These are phyloP conservation scores for Phytophthora uliginosa DNA, from an alignment of 352 stramenopile genomes.

Conservation along the genomic window DNA sequence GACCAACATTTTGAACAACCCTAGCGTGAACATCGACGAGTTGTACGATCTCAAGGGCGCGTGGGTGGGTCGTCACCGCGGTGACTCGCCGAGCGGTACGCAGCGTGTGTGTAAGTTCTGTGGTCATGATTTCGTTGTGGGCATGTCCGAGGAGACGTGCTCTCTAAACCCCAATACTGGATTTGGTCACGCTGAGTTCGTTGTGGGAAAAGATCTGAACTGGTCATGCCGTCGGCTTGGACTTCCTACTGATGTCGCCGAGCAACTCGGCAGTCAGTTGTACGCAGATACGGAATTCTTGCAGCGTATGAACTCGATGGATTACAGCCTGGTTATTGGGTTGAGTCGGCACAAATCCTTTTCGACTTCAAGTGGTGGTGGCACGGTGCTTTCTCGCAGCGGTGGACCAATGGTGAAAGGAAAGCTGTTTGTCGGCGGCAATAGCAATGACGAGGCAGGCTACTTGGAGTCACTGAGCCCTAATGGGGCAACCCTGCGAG, in stretches of 20 bases:
- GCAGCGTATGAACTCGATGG: conserved; percentile 97
- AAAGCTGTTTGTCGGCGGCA: conserved; percentile 41
- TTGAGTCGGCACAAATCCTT: conserved; percentile 75
- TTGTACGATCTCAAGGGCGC: conserved; percentile 93
- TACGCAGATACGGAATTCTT: conserved; percentile 95
- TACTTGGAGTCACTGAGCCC: conserved; percentile 75
- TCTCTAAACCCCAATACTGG: conserved; percentile 70
- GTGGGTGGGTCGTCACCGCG: conserved; percentile 88
- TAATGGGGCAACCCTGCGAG: conserved; percentile 42
- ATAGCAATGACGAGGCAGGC: conserved; percentile 48
- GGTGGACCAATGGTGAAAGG: conserved; percentile 42
- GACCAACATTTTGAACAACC: conserved; percentile 91
- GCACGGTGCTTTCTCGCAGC: conserved; percentile 41
- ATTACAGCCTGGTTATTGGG: conserved; percentile 97
- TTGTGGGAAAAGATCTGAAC: conserved; percentile 90
- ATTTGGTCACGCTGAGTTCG: conserved; percentile 79
- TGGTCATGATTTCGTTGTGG: conserved; percentile 88
- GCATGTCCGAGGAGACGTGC: conserved; percentile 85
- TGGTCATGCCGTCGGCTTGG: conserved; percentile 85
- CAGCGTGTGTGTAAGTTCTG: conserved; percentile 91
- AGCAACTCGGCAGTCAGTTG: conserved; percentile 88
- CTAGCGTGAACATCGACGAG: conserved; percentile 87
- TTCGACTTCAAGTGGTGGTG: conserved; percentile 43
- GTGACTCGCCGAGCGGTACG: conserved; percentile 69
- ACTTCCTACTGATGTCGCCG: conserved; percentile 71